Evolutionary conservation across 306 rosid species (phyloP), one percentile per base, ranked within the genome.

Genomic region (Gynostemma pentaphyllum): DNA sequence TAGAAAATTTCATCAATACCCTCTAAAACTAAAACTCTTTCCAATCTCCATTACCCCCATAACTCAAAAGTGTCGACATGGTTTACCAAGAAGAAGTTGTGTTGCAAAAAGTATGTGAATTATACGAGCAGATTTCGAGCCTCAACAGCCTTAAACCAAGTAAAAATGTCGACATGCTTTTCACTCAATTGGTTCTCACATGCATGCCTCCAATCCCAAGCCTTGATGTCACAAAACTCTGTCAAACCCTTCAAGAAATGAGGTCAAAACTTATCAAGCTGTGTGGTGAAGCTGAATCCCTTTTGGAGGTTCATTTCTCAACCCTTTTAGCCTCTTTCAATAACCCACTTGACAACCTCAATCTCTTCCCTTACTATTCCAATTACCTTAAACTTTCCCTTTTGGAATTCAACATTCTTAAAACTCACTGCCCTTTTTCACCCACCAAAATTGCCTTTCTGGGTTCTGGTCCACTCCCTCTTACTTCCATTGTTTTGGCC

Each of bases 401-500:
- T 18, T 96, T 91, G 5, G 97, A 91, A 36, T 82, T 66, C 84
- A 68, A 71, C 5, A 74, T 85, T 78, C 86, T 90, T 1, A 41
- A 24, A 70, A 87, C 76, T 48, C 83, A 90, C 76, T 51, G 27
- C 29, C 19, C 72, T 11, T 62, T 64, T 28, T 69, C n/a, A 15
- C 88, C 89, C 0, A 44, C 3, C 46, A 53, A 78, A 14, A 70
- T 87, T 8, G 96, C 96, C 67, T 91, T 87, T 29, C 74, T 87
- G n/a, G 97, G 97, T 28, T 91, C 97, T 0, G 96, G 97, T 11
- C 96, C 97, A 0, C 97, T 87, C 34, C 96, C 97, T 5, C 81
- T 90, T 0, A 83, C 97, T 23, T 91, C 97, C 2, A 80, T 91
- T 48, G 91, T 91, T 0, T 47, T 91, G 59, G 97, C 97, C 34